Conservation (phyloP, 176 grass and related monocot genomes). For the Oropetium thomaeum region DNA sequence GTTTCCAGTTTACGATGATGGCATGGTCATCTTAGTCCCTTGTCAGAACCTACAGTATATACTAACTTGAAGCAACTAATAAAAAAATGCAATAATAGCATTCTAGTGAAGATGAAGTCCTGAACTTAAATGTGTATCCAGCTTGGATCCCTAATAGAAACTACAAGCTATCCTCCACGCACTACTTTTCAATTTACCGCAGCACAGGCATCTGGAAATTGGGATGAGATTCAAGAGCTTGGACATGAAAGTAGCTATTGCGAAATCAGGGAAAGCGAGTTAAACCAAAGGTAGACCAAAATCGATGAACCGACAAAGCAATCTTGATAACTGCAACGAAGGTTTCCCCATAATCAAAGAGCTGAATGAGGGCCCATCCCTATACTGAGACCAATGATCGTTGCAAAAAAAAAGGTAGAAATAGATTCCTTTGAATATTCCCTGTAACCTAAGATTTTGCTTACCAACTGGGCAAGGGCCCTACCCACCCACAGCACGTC, state of each 20-base stretch:
- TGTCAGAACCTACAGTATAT: not conserved
- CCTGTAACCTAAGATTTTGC: not conserved
- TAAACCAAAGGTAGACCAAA: not conserved
- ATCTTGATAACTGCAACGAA: no score
- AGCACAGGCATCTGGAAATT: not conserved
- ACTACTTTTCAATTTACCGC: not conserved
- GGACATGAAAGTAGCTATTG: not conserved
- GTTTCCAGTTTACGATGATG: not conserved
- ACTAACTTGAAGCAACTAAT: not conserved
- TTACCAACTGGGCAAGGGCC: constrained; percentile 1
- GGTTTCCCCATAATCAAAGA: not conserved
- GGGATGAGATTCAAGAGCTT: not conserved
- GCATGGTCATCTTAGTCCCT: not conserved
- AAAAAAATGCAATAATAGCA: no score
- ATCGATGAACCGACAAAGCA: not conserved
- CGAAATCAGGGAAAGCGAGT: not conserved
- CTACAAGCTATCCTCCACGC: not conserved
- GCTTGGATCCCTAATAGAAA: not conserved
- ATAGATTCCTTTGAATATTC: constrained; percentile 13
- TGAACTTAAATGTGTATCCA: no score
- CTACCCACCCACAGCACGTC: not conserved
- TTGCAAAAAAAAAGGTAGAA: not conserved
- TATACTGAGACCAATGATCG: not conserved
- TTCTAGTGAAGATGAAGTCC: no score
- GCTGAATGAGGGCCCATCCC: not conserved